Percentiles rank a stretch among this genome's conserved stretches.
Conservation (phyloP, 176 grass and related monocot genomes). For the Microstegium vimineum region DNA sequence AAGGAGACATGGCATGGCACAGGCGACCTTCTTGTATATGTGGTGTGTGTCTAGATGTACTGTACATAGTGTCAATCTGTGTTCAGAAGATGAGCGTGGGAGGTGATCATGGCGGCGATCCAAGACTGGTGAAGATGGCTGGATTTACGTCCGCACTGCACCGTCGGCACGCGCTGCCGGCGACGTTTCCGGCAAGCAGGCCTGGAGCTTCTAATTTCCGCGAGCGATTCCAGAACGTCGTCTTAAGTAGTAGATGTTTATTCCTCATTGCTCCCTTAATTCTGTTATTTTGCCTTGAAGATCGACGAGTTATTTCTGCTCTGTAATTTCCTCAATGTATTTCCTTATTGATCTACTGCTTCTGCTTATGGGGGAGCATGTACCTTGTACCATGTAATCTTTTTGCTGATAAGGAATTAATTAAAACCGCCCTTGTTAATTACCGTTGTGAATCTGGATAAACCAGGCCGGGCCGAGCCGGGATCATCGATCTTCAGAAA, state of each 20-base stretch:
- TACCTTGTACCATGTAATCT: neutral
- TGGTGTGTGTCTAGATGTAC: slow-evolving; percentile 18
- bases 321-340: slow-evolving; percentile 4
- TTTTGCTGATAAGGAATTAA: slow-evolving; percentile 6
- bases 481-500: neutral
- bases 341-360: neutral
- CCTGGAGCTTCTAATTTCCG: slow-evolving; percentile 7
- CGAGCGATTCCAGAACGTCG: slow-evolving; percentile 4
- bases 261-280: neutral
- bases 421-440: neutral
- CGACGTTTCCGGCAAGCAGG: neutral
- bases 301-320: neutral
- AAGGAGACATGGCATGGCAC: neutral
- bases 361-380: neutral
- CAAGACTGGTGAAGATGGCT: neutral
- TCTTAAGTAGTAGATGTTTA: slow-evolving; percentile 7
- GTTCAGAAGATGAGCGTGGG: neutral
- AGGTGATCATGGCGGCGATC: neutral
- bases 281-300: neutral
- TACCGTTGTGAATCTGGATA: neutral
- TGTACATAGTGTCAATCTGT: too few relatives aligned
- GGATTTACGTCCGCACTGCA: neutral
- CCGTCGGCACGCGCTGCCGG: neutral
- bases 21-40: neutral
- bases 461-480: too few relatives aligned